phyloP scores from a whole-genome alignment of 2,329 filamentous ascomycete species.

The Fusarium albosuccineum region DNA sequence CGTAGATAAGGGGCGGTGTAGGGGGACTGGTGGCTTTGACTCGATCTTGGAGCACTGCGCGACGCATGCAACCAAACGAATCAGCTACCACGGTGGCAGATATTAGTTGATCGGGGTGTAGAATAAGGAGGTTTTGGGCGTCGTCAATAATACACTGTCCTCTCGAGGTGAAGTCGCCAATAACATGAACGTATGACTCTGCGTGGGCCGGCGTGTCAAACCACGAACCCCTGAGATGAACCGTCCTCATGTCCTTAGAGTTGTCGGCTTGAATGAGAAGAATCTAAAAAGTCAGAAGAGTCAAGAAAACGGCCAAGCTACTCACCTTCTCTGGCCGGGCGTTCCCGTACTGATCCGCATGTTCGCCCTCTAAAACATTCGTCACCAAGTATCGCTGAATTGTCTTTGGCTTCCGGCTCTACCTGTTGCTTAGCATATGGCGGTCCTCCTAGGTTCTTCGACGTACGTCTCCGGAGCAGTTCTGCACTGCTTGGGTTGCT shows the following conservation, averaged over 20 bases:
- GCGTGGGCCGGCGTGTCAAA: constrained; percentile 80
- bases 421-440: constrained; percentile 73
- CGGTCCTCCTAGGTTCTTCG: constrained; percentile 42
- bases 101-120: constrained; percentile 95
- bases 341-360: constrained; percentile 72
- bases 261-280: constrained; percentile 86
- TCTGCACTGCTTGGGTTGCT: constrained; percentile 74
- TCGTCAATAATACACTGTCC: constrained; percentile 89
- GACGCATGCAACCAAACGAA: constrained; percentile 90
- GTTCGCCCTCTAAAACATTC: constrained; percentile 77
- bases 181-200: constrained; percentile 86
- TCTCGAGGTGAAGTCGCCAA: constrained; percentile 77
- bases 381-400: constrained; percentile 91
- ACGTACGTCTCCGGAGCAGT: constrained; percentile 56
- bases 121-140: constrained; percentile 83
- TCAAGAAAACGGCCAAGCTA: neutral
- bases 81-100: constrained; percentile 97
- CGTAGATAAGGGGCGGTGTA: constrained; percentile 87
- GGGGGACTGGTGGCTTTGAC: constrained; percentile 90
- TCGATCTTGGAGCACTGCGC: constrained; percentile 93
- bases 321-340: constrained; percentile 78
- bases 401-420: constrained; percentile 77
- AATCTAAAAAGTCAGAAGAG: constrained; percentile 65
- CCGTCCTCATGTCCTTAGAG: constrained; percentile 72
- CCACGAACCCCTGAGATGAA: constrained; percentile 89